Conservation (phyloP, 2,329 filamentous ascomycete species). For the Elsinoe ampelina region DNA sequence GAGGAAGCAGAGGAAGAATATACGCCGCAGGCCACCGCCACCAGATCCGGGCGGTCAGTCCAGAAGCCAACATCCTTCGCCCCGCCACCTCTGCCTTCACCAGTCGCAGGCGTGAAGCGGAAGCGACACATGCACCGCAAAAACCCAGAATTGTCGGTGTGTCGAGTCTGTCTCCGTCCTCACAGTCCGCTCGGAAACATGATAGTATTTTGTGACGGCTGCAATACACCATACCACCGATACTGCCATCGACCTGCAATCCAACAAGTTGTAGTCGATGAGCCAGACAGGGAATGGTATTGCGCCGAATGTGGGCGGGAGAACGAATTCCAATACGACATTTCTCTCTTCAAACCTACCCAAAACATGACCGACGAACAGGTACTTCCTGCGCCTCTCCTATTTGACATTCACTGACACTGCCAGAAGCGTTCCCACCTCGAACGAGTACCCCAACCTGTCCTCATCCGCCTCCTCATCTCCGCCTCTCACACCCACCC, state of each 20-base stretch:
- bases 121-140: conserved; percentile 48
- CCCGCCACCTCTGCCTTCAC: conserved; percentile 40
- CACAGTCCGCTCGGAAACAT: conserved; percentile 64
- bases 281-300: conserved; percentile 61
- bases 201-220: conserved; percentile 80
- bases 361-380: conserved; percentile 34
- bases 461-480: conserved; percentile 57
- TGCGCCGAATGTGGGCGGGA: conserved; percentile 54
- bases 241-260: conserved; percentile 71
- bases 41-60: conserved; percentile 66
- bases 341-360: conserved; percentile 31
- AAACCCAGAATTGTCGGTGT: conserved; percentile 51
- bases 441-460: conserved; percentile 48
- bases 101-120: conserved; percentile 42
- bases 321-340: conserved; percentile 31
- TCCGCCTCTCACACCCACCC: conserved; percentile 53
- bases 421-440: conserved; percentile 31
- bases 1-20: conserved; percentile 29
- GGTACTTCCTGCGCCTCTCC: conserved; percentile 24
- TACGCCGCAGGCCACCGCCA: conserved; percentile 53
- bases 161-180: conserved; percentile 62
- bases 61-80: conserved; percentile 57
- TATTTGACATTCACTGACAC: background rate
- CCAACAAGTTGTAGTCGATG: conserved; percentile 56
- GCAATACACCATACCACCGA: conserved; percentile 72